Conservation (phyloP, 768 basidiomycete species). For the Cystofilobasidium capitatum region DNA sequence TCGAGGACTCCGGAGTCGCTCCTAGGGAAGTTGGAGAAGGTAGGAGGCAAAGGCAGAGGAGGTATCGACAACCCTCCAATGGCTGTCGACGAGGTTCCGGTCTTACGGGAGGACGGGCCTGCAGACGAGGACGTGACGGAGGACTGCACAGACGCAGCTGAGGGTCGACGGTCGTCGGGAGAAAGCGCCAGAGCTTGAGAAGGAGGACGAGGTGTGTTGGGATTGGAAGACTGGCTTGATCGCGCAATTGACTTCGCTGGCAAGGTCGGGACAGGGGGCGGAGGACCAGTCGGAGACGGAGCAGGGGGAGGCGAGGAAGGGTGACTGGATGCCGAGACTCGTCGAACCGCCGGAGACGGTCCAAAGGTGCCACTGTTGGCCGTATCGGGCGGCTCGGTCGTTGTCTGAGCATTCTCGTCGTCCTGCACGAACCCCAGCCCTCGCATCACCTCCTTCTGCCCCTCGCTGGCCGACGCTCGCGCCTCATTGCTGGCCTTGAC, state of each 20-base stretch:
- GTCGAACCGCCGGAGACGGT: neutral
- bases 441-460: neutral
- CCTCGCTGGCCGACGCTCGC: neutral
- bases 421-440: neutral
- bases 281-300: neutral
- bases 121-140: neutral
- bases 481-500: conserved; percentile 2
- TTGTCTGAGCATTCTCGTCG: neutral
- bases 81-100: neutral
- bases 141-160: neutral
- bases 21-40: neutral
- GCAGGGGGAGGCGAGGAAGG: neutral
- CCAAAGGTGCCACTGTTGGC: neutral
- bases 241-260: neutral
- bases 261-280: neutral
- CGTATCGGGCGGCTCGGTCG: neutral
- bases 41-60: conserved; percentile 18
- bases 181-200: neutral
- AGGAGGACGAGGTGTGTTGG: neutral
- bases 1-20: conserved; percentile 15
- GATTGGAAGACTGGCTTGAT: neutral
- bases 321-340: neutral
- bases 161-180: neutral
- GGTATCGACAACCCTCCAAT: neutral
- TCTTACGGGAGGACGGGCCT: neutral